These are phyloP conservation scores for Candida tallmaniae DNA, from an alignment of 805 yeast genomes.

Conservation along the genomic window DNA sequence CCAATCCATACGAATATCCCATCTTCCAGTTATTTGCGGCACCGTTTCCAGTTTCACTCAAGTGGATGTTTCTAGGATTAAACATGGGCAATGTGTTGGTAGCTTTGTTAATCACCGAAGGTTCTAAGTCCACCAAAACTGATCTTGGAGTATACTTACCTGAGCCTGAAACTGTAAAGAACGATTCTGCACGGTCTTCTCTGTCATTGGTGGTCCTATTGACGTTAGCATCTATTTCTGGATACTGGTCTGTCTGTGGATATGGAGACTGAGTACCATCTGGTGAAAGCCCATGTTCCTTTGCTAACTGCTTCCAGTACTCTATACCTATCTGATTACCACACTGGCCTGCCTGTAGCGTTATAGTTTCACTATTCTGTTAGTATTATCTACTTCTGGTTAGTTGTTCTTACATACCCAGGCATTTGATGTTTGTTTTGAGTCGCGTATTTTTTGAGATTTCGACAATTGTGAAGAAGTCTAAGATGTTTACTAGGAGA, in stretches of 20 bases:
- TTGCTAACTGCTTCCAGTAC: constrained; percentile 86
- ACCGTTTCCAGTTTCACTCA: constrained; percentile 79
- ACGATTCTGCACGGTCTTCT: constrained; percentile 75
- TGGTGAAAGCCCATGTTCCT: constrained; percentile 76
- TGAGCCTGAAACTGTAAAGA: constrained; percentile 72
- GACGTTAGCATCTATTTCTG: constrained; percentile 12
- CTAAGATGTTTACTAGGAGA: no score
- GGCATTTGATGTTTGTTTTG: constrained; percentile 14
- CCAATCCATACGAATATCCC: constrained; percentile 75
- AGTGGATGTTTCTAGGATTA: constrained; percentile 77
- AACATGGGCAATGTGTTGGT: constrained; percentile 54
- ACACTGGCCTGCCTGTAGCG: constrained; percentile 85
- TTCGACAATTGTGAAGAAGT: background rate
- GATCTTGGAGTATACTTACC: constrained; percentile 87
- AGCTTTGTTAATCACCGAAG: constrained; percentile 74
- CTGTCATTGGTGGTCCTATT: constrained; percentile 11
- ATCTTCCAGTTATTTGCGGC: constrained; percentile 97
- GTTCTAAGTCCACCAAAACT: constrained; percentile 81
- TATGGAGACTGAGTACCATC: constrained; percentile 52
- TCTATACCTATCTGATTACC: constrained; percentile 94
- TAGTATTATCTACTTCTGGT: constrained; percentile 14
- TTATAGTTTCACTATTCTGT: constrained; percentile 54
- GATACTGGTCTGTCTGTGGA: constrained; percentile 16
- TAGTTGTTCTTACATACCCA: constrained; percentile 14
- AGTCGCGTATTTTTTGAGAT: constrained; percentile 5